Base-by-base conservation (phyloP, 306 rosid genomes). In the Vigna nakashimae region DNA sequence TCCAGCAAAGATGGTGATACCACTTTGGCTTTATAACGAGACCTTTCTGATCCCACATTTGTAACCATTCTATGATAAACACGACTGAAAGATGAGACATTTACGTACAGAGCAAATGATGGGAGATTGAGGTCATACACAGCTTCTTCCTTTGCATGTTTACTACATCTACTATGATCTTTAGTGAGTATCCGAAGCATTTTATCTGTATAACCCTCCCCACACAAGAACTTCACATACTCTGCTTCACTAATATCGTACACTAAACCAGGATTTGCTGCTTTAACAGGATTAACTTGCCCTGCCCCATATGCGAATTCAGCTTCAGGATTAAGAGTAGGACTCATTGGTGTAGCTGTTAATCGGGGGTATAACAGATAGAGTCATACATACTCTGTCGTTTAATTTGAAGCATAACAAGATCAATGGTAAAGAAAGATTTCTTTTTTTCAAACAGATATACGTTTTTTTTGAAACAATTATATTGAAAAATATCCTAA, bases 281-380 rank as follows among this genome's bases (percentile, higher is more conserved):
- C 88, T 45, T 73, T 76, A 7, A 53, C 4, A 1, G 88, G 92
- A 63, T 82, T 66, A 24, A 88, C 36, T 40, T 63, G 86, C 22
- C 90, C 90, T 0, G 90, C 74, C 0, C 90, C 92, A 28, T 88
- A 88, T 7, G 88, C 88, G 0, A 88, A 74, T 65, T 88, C 92
- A 4, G 80, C 87, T 0, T 82, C 82, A 0, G 82, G 73, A 42
- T 84, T 86, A 8, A 69, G 58, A 2, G 62, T 24, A 3, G 80
- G 3, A 36, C 79, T 86, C 87, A 86, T 13, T 1, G 83, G 80
- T 3, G 13, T 14, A 15, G 82, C 92, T 86, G 80, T 34, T 5
- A 34, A 34, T 34, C 0, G 38, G 1, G 38, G 7, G 6, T 0
- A 7, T 5, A 34, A 34, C 6, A 34, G 38, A 34, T 5, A 34